Percentiles rank a stretch among this genome's conserved stretches.
Evolutionary conservation across 2,329 filamentous ascomycete species (phyloP).

Genomic region (Purpureocillium takamizusanense): DNA sequence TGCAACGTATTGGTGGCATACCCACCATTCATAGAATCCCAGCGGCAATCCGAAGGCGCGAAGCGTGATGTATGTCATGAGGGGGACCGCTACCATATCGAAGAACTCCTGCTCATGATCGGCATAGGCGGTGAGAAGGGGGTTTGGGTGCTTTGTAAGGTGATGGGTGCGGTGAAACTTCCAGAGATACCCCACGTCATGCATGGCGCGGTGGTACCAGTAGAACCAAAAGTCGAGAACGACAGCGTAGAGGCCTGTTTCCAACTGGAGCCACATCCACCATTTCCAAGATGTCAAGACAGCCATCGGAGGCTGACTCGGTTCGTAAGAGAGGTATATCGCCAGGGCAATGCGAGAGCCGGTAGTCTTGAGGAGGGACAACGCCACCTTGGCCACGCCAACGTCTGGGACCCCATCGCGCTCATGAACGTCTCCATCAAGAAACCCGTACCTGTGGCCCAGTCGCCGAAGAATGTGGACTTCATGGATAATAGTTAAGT

Average conservation of each 20-base stretch:
- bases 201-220: conserved; percentile 26
- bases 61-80: conserved; percentile 25
- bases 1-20: conserved; percentile 32
- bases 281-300: conserved; percentile 5
- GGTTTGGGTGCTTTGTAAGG: conserved; percentile 33
- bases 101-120: conserved; percentile 31
- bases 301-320: conserved; percentile 13
- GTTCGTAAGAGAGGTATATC: conserved; percentile 16
- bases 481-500: conserved; percentile 28
- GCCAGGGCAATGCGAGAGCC: conserved; percentile 22
- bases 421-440: conserved; percentile 33
- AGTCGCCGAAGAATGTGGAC: conserved; percentile 26
- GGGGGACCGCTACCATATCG: conserved; percentile 29
- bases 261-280: conserved; percentile 26
- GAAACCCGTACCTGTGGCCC: conserved; percentile 27
- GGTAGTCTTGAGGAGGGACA: conserved; percentile 22
- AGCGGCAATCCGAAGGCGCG: conserved; percentile 26
- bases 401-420: conserved; percentile 32
- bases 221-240: conserved; percentile 37
- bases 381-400: conserved; percentile 22
- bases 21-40: conserved; percentile 37
- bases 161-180: conserved; percentile 35
- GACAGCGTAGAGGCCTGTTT: conserved; percentile 29
- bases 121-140: conserved; percentile 29
- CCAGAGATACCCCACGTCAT: conserved; percentile 29